phyloP scores from a whole-genome alignment of 768 basidiomycete species.

The Jaapia argillacea region DNA sequence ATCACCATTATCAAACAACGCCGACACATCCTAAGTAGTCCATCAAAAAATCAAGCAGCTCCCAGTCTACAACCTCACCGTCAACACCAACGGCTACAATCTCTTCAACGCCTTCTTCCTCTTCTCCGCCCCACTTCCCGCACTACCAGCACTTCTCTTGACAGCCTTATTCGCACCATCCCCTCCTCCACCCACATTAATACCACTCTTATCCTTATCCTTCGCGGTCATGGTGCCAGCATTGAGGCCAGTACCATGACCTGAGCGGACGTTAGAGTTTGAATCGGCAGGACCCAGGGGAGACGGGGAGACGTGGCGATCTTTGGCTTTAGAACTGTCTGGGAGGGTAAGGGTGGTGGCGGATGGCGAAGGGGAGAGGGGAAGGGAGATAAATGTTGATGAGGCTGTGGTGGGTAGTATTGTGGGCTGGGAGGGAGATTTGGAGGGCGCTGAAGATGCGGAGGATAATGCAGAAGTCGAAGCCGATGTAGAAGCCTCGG shows the following conservation, averaged over 20 bases:
- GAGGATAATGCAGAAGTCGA: slow-evolving; percentile 20
- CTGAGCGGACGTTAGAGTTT: slow-evolving; percentile 52
- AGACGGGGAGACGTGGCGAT: slow-evolving; percentile 57
- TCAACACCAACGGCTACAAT: slow-evolving; percentile 25
- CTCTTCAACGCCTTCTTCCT: slow-evolving; percentile 85
- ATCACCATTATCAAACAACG: too few species aligned
- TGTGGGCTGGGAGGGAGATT: slow-evolving; percentile 19
- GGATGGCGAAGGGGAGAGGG: slow-evolving; percentile 27
- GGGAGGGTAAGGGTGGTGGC: slow-evolving; percentile 31
- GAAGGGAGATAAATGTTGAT: slow-evolving; percentile 24
- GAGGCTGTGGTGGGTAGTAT: slow-evolving; percentile 14
- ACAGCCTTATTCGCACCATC: slow-evolving; percentile 58
- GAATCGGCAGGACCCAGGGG: slow-evolving; percentile 66
- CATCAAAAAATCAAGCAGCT: not conserved
- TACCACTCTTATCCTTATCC: too few species aligned
- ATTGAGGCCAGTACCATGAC: slow-evolving; percentile 22
- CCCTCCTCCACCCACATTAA: too few species aligned
- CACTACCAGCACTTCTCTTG: slow-evolving; percentile 55
- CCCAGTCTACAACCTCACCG: not conserved
- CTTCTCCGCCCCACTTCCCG: slow-evolving; percentile 58
- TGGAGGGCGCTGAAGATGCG: slow-evolving; percentile 15
- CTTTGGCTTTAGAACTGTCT: slow-evolving; percentile 29
- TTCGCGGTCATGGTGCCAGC: too few species aligned
- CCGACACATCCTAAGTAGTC: too few species aligned
- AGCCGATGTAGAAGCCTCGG: slow-evolving; percentile 5